Percentiles rank a stretch among this genome's conserved stretches.
Conservation (phyloP, 2,329 filamentous ascomycete species). For the Xylaria arbuscula region DNA sequence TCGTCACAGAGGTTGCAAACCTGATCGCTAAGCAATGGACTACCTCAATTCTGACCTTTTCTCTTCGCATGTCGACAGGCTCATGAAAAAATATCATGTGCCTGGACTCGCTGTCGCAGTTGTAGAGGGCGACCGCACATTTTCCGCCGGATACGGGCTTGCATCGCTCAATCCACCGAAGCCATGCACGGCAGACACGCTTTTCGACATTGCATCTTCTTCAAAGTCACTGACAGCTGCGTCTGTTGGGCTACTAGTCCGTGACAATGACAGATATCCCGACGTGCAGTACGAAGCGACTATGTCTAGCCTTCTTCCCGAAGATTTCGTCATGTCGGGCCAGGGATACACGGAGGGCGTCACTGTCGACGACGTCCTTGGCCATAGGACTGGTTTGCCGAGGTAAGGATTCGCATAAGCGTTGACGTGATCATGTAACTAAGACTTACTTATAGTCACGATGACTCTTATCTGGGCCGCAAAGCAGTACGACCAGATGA, state of each 20-base stretch:
- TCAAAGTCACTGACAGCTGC: constrained; percentile 47
- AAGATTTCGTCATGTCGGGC: constrained; percentile 43
- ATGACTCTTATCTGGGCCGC: constrained; percentile 35
- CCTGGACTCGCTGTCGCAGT: constrained; percentile 44
- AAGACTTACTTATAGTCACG: constrained; percentile 37
- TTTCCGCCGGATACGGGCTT: constrained; percentile 43
- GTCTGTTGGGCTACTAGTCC: constrained; percentile 47
- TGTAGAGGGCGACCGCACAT: constrained; percentile 36
- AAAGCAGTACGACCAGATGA: constrained; percentile 36
- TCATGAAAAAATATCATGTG: constrained; percentile 42
- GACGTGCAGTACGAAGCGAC: constrained; percentile 46
- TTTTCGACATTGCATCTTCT: constrained; percentile 48
- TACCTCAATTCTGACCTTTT: constrained; percentile 36
- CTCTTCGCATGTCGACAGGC: constrained; percentile 31
- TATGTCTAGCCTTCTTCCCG: constrained; percentile 44
- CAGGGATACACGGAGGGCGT: constrained; percentile 41
- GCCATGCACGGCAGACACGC: constrained; percentile 45
- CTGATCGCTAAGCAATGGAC: constrained; percentile 33
- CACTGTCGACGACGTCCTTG: constrained; percentile 44
- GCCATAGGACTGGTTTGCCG: constrained; percentile 44
- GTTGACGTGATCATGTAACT: not conserved
- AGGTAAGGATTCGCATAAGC: constrained; percentile 26
- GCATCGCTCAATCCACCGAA: constrained; percentile 44
- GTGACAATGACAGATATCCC: constrained; percentile 47
- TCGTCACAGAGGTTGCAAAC: not conserved